Percentiles rank a stretch among this genome's conserved stretches.
phyloP scores from a whole-genome alignment of 345 rosid genomes.

The Raphanus sativus region DNA sequence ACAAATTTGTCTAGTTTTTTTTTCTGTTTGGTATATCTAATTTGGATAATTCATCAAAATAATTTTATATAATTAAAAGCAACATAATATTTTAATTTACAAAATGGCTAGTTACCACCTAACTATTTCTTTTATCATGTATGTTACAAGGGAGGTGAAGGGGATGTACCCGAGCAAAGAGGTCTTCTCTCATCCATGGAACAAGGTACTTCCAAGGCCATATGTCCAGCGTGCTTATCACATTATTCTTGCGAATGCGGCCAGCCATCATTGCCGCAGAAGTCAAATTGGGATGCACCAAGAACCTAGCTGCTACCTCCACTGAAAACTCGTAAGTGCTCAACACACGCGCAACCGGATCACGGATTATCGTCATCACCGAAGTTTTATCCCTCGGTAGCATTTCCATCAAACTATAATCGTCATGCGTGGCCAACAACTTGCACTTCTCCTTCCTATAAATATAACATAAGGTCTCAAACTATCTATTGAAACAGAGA shows the following conservation, averaged over 20 bases:
- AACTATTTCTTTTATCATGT: too few relatives aligned
- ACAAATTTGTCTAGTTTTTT: too few relatives aligned
- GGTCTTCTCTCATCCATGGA: slow-evolving; percentile 99
- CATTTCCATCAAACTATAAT: slow-evolving; percentile 86
- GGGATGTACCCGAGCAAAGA: slow-evolving; percentile 73
- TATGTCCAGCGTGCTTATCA: slow-evolving; percentile 88
- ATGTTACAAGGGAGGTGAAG: background rate
- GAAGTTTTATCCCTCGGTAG: slow-evolving; percentile 82
- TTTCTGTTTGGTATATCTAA: too few relatives aligned
- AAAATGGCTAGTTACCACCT: too few relatives aligned
- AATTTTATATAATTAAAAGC: too few relatives aligned
- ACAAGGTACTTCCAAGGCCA: slow-evolving; percentile 99
- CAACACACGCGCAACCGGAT: slow-evolving; percentile 85
- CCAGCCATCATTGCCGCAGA: slow-evolving; percentile 66
- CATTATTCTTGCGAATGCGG: slow-evolving; percentile 61
- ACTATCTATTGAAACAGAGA: background rate
- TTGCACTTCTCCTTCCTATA: slow-evolving; percentile 73
- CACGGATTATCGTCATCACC: slow-evolving; percentile 84
- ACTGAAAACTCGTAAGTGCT: slow-evolving; percentile 93
- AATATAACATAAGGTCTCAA: background rate
- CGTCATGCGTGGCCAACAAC: slow-evolving; percentile 90
- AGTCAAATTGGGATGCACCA: slow-evolving; percentile 92
- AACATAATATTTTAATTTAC: too few relatives aligned
- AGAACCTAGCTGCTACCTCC: slow-evolving; percentile 95
- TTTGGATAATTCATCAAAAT: too few relatives aligned